These are phyloP conservation scores for Veloporphyrellus conicus DNA, from an alignment of 1,284 basidiomycete genomes.

Conservation along the genomic window DNA sequence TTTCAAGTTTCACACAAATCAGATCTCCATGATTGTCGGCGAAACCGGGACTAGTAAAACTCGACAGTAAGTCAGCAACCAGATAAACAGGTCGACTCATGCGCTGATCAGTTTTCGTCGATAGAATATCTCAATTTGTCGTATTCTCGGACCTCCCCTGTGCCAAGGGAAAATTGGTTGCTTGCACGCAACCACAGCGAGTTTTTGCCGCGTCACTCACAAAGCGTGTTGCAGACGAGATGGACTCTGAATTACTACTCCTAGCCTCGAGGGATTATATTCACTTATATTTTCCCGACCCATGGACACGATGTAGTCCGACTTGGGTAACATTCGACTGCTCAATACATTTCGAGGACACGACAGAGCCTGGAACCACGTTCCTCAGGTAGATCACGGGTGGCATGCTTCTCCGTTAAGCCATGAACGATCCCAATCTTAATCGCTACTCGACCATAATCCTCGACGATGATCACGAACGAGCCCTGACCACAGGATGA, in stretches of 20 bases:
- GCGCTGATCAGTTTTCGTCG: slow-evolving; percentile 25
- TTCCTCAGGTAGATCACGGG: slow-evolving; percentile 99
- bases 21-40: slow-evolving; percentile 94
- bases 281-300: slow-evolving; percentile 5
- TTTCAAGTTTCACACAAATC: slow-evolving; percentile 73
- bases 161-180: slow-evolving; percentile 84
- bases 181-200: slow-evolving; percentile 95
- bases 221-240: slow-evolving; percentile 97
- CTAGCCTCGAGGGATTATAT: neutral
- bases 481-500: slow-evolving; percentile 99
- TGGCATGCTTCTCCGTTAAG: slow-evolving; percentile 95
- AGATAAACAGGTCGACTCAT: slow-evolving; percentile 6
- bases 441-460: slow-evolving; percentile 95
- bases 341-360: slow-evolving; percentile 98
- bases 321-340: slow-evolving; percentile 93
- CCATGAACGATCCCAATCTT: slow-evolving; percentile 92
- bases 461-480: slow-evolving; percentile 98
- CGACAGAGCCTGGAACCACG: slow-evolving; percentile 87
- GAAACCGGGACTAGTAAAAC: slow-evolving; percentile 99
- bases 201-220: slow-evolving; percentile 98
- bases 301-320: slow-evolving; percentile 50
- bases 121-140: slow-evolving; percentile 91
- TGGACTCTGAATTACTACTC: slow-evolving; percentile 70
- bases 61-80: slow-evolving; percentile 68
- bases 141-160: slow-evolving; percentile 91